These are phyloP conservation scores for Candida maesae DNA, from an alignment of 805 yeast genomes.

Conservation along the genomic window DNA sequence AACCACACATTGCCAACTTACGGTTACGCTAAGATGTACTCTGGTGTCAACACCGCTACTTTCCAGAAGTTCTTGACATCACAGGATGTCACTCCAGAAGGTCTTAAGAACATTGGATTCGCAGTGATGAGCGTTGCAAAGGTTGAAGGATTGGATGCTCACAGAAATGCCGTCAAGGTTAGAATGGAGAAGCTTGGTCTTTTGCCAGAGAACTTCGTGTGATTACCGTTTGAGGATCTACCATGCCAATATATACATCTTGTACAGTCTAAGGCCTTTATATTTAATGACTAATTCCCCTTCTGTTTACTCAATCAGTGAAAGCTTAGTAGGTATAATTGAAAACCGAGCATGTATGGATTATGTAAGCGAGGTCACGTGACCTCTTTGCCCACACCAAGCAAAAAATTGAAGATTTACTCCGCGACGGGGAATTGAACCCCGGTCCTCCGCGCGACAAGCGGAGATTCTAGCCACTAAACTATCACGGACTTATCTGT, in stretches of 20 bases:
- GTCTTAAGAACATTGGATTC: slow-evolving; percentile 84
- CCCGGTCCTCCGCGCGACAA: slow-evolving; percentile 1
- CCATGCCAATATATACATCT: no score
- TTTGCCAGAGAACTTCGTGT: slow-evolving; percentile 33
- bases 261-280: no score
- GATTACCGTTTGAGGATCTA: background rate
- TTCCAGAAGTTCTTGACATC: slow-evolving; percentile 94
- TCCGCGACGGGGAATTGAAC: slow-evolving; percentile 1
- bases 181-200: slow-evolving; percentile 82
- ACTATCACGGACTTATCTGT: background rate
- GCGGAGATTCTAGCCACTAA: background rate
- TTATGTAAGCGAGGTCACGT: no score
- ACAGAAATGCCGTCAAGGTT: slow-evolving; percentile 93
- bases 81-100: slow-evolving; percentile 84
- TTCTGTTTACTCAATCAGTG: no score
- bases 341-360: no score
- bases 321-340: no score
- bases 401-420: no score
- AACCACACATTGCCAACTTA: slow-evolving; percentile 98
- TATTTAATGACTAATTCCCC: no score
- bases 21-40: slow-evolving; percentile 96
- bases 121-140: slow-evolving; percentile 96
- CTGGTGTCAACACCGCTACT: slow-evolving; percentile 95
- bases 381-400: no score
- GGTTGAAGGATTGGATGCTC: slow-evolving; percentile 96